Evolutionary conservation across 805 yeast genomes (phyloP).

Genomic region (Lachancea meyersii): DNA sequence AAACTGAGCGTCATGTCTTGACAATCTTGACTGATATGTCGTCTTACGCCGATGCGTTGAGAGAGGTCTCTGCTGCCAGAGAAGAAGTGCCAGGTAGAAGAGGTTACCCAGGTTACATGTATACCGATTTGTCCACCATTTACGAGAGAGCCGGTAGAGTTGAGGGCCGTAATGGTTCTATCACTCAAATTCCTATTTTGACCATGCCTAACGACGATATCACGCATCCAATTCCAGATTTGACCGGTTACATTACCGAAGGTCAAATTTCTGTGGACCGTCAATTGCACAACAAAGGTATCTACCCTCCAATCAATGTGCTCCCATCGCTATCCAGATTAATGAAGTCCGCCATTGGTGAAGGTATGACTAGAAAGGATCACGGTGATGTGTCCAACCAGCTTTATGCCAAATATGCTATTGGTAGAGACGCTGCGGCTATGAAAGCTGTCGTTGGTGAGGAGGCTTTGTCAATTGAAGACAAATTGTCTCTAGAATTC

Average conservation of each 20-base stretch:
- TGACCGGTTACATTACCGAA: constrained; percentile 98
- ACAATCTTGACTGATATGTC: constrained; percentile 99
- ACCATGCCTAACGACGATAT: constrained; percentile 99
- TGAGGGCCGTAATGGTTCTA: constrained; percentile 98
- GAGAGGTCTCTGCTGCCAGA: constrained; percentile 99
- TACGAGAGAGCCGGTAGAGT: constrained; percentile 99
- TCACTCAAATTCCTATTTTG: constrained; percentile 96
- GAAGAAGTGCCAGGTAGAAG: constrained; percentile 99
- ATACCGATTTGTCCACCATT: constrained; percentile 97
- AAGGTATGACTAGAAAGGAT: constrained; percentile 99
- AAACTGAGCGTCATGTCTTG: constrained; percentile 97
- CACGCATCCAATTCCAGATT: constrained; percentile 99
- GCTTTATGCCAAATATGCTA: constrained; percentile 97
- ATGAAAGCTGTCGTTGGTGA: constrained; percentile 99
- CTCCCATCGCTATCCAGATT: constrained; percentile 95
- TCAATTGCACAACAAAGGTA: constrained; percentile 91
- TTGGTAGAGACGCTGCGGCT: constrained; percentile 99
- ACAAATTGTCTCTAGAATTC: constrained; percentile 93
- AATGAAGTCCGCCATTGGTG: constrained; percentile 99
- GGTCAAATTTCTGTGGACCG: constrained; percentile 98
- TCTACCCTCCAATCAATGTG: constrained; percentile 98
- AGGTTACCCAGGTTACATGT: constrained; percentile 99
- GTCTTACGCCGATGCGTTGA: constrained; percentile 98
- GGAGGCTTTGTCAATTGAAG: constrained; percentile 96
- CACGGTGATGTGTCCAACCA: constrained; percentile 99